Conservation (phyloP, 495 filamentous ascomycete genomes). For the Aspergillus affinis region DNA sequence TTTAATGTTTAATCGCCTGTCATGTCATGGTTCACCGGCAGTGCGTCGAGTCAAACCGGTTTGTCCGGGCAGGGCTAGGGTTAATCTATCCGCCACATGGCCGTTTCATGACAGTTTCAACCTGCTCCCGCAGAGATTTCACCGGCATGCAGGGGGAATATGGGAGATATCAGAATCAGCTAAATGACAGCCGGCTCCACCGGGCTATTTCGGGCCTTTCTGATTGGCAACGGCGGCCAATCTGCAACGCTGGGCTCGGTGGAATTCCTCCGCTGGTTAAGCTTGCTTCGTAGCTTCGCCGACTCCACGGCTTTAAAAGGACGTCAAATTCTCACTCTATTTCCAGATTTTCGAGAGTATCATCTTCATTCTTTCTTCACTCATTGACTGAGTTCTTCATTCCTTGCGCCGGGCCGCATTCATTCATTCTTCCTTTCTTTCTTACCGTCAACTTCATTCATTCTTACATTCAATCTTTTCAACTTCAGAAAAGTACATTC, state of each 20-base stretch:
- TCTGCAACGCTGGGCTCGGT: not conserved
- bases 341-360: not conserved
- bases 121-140: not conserved
- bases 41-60: not conserved
- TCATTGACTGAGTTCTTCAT: conserved; percentile 3
- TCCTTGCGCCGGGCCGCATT: conserved; percentile 12
- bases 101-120: not conserved
- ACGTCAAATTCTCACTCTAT: not conserved
- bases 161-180: not conserved
- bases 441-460: conserved; percentile 2
- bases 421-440: not conserved
- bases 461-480: not conserved
- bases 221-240: not conserved
- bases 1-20: not conserved
- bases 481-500: not conserved
- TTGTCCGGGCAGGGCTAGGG: not conserved
- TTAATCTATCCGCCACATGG: not conserved
- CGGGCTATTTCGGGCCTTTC: not conserved
- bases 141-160: not conserved
- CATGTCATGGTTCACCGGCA: not conserved
- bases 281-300: not conserved
- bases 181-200: not conserved
- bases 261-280: not conserved
- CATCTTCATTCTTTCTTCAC: not conserved
- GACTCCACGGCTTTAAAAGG: not conserved